These are phyloP conservation scores for Dysphania ambrosioides DNA, from an alignment of 148 eudicot species.

Conservation along the genomic window DNA sequence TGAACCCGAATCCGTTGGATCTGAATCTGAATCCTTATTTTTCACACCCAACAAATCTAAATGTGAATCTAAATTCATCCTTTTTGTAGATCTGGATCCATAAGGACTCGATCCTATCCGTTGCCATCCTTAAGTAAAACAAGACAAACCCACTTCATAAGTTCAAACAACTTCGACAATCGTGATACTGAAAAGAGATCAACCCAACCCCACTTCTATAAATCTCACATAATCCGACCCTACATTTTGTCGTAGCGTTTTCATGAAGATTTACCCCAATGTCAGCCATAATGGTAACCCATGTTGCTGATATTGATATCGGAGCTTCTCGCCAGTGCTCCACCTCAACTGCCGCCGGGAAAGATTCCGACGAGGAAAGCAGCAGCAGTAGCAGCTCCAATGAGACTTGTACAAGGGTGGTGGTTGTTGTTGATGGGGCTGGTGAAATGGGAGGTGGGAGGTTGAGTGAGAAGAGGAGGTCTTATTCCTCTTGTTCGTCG, in stretches of 20 bases:
- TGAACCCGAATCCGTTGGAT: too few species aligned
- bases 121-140: too few species aligned
- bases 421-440: conserved; percentile 18
- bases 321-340: conserved; percentile 20
- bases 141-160: not conserved
- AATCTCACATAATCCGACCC: not conserved
- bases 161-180: too few species aligned
- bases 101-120: too few species aligned
- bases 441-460: conserved; percentile 13
- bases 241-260: not conserved
- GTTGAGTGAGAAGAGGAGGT: conserved; percentile 15
- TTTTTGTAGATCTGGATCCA: too few species aligned
- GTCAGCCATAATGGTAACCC: conserved; percentile 15
- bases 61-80: too few species aligned
- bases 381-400: not conserved
- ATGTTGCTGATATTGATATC: conserved; percentile 24
- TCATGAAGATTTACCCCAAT: conserved; percentile 12
- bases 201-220: not conserved
- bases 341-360: not conserved
- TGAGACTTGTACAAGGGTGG: conserved; percentile 23
- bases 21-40: too few species aligned
- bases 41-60: too few species aligned
- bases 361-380: conserved; percentile 13
- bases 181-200: not conserved
- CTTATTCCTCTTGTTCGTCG: conserved; percentile 38